Evolutionary conservation across 805 yeast species (phyloP), one percentile per base, ranked within the genome.

Genomic region (Kregervanrija pseudodelftensis): DNA sequence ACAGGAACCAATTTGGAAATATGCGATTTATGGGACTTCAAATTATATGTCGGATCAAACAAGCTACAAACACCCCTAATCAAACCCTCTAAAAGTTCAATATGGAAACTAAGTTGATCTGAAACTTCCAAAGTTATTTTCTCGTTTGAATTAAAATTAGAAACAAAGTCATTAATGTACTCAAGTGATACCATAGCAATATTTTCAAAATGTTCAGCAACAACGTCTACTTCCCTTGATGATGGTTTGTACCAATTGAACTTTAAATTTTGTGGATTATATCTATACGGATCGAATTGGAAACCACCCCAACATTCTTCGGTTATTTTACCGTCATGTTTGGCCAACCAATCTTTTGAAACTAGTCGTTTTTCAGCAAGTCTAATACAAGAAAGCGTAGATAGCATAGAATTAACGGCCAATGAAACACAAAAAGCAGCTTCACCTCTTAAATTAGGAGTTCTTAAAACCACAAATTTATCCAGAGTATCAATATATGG

Each of bases 171-270:
- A 51, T 85, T 91, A 12, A 85, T 66, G 17, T 70, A 67, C 0
- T 61, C 56, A 17, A 79, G 61, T 2, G 78, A 63, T 36, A 61
- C 67, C 0, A 68, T 60, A 0, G 77, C 67, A 39, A 82, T 72
- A 1, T 56, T 58, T 15, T 72, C 74, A 52, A 82, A 85, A 10
- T 79, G 63, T 3, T 74, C 72, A 4, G 80, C 71, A 0, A 95
- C 90, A 55, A 76, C 74, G 0, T 66, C 66, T 2, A 86, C 65
- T 39, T 82, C 89, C 2, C 54, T 62, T 2, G 61, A 62, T 1
- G 69, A 57, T 0, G 98, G 97, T 1, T 72, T 59, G 54, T 81
- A 87, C 99, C 99, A 91, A 1, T 71, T 66, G 51, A 88, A 80
- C 1, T 69, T 55, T 32, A 85, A 59, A 48, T 76, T 73, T 11